Evolutionary conservation across 1,284 basidiomycete species (phyloP), one percentile per base, ranked within the genome.

Genomic region (Cryptococcus sp.): DNA sequence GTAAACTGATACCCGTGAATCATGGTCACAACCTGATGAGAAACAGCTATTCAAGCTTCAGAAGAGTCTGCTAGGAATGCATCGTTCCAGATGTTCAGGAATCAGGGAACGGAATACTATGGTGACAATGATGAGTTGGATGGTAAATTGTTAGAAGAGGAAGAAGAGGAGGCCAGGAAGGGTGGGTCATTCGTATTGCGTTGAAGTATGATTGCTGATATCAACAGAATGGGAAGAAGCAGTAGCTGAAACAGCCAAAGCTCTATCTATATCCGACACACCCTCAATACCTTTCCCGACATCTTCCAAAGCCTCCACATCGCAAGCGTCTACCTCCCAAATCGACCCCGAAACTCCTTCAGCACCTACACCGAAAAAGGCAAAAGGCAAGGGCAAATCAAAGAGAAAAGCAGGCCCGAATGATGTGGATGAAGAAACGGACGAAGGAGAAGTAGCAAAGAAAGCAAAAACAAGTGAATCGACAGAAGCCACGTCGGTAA

Each of bases 61-160:
- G 90, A 93, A 73, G 90, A 87, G 67, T 83, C 85, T 63, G 84
- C 84, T 0, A 66, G 77, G 15, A 77, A 86, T 32, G 81, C 84
- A 0, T 87, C 84, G 67, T 97, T 92, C 78, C 89, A 89, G 75
- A 90, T 89, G 74, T 98, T 95, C 73, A 83, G 85, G 71, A 86
- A 89, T 64, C 89, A 92, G 70, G 90, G 89, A 0, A 88, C 90
- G 2, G 82, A 83, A 0, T 98, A 98, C 72, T 98, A 88, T 72
- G 94, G 96, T 3, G 92, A 98, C 73, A 71, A 87, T 13, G 94
- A 97, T 68, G 94, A 98, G 71, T 77, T 80, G 31, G 89, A 92
- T 62, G 84, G 81, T 6, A 76, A 78, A 30, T 72, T 98, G 35
- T 71, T 92, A 7, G 80, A 82, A 60, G 88, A 83, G 67, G 93